phyloP scores from a whole-genome alignment of 768 basidiomycete genomes.

The Suillus clintonianus region DNA sequence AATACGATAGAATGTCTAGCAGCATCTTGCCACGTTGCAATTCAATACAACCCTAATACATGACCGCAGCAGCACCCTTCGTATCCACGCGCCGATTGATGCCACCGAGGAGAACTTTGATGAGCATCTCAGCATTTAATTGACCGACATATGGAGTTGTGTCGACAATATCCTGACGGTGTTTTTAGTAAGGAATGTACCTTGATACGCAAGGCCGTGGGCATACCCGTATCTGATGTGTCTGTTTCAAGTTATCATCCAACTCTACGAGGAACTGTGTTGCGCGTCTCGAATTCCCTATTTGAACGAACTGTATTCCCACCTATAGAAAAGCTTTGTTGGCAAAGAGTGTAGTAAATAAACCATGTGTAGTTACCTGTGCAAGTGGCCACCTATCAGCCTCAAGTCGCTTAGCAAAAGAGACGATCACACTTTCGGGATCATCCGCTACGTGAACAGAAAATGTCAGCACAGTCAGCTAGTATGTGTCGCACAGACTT shows the following conservation, averaged over 20 bases:
- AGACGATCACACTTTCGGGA: conserved; percentile 48
- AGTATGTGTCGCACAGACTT: conserved; percentile 15
- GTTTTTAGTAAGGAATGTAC: background rate
- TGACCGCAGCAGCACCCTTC: conserved; percentile 26
- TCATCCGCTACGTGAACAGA: conserved; percentile 45
- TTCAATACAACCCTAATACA: conserved; percentile 6
- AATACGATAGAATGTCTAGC: background rate
- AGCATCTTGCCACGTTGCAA: background rate
- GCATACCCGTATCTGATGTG: conserved; percentile 47
- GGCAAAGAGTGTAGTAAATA: background rate
- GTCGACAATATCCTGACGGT: conserved; percentile 65
- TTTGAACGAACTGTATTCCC: conserved; percentile 74
- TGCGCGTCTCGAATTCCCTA: conserved; percentile 49
- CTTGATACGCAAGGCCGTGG: background rate
- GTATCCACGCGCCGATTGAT: conserved; percentile 58
- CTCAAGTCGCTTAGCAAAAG: conserved; percentile 53
- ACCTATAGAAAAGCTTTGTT: conserved; percentile 38
- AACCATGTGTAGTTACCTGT: conserved; percentile 41
- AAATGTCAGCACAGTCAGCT: background rate
- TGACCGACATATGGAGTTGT: conserved; percentile 55
- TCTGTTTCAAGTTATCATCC: conserved; percentile 54
- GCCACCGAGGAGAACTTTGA: conserved; percentile 67
- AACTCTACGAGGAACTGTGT: conserved; percentile 49
- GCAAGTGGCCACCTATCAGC: conserved; percentile 48
- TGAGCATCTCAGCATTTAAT: conserved; percentile 48